A percentile compares a stretch with the other conserved stretches of the same genome.
phyloP scores from a whole-genome alignment of 129 eudicot genomes.

The Dittrichia graveolens region DNA sequence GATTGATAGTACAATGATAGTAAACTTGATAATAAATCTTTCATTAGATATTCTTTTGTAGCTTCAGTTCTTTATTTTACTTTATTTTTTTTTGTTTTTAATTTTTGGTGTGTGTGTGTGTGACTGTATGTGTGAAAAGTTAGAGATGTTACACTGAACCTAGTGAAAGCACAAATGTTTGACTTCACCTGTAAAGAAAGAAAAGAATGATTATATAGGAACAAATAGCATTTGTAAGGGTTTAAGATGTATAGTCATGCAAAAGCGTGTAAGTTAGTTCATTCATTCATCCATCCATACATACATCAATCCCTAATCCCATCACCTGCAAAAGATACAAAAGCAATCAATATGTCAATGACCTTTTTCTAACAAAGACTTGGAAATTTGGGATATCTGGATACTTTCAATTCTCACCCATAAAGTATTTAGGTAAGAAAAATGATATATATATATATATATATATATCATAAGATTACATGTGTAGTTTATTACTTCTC shows the following conservation, averaged over 20 bases:
- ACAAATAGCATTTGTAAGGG: slow-evolving; percentile 33
- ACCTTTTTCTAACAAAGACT: slow-evolving; percentile 27
- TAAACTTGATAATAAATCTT: no score
- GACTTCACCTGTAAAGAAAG: slow-evolving; percentile 29
- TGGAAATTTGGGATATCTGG: slow-evolving; percentile 18
- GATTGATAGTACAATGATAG: no score
- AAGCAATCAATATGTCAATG: slow-evolving; percentile 32
- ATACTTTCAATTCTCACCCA: no score
- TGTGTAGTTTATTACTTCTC: no score
- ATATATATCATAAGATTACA: no score
- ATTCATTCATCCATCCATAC: slow-evolving; percentile 32
- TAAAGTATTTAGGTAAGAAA: no score
- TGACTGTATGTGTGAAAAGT: not conserved
- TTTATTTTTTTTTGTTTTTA: no score
- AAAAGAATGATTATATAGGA: slow-evolving; percentile 24
- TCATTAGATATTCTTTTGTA: not conserved
- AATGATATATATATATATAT: no score
- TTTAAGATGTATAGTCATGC: slow-evolving; percentile 32
- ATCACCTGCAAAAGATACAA: slow-evolving; percentile 25
- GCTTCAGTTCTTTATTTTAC: not conserved
- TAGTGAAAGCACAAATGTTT: slow-evolving; percentile 28
- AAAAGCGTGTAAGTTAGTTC: slow-evolving; percentile 32
- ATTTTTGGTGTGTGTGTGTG: no score
- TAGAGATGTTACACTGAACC: slow-evolving; percentile 3
- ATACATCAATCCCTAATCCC: slow-evolving; percentile 38